A percentile compares a stretch with the other conserved stretches of the same genome.
Evolutionary conservation across 1,284 basidiomycete species (phyloP).

Genomic region (Takashimella tepidaria): DNA sequence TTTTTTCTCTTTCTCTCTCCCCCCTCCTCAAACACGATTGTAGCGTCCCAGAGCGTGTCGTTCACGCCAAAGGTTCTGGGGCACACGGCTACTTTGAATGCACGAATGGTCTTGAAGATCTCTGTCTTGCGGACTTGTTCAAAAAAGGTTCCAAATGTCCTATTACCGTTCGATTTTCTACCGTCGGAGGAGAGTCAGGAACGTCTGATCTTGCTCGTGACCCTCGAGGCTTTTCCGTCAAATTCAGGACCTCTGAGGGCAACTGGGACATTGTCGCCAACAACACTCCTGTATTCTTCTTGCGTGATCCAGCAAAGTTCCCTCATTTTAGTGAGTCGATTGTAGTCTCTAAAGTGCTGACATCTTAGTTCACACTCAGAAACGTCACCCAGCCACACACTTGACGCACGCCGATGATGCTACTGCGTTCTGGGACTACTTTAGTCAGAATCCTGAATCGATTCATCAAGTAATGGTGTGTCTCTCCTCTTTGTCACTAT

Average conservation of each 20-base stretch:
- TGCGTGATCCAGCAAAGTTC: conserved; percentile 56
- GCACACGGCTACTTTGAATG: conserved; percentile 89
- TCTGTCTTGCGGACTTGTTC: conserved; percentile 70
- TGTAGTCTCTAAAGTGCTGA: neutral
- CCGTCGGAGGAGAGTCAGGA: conserved; percentile 66
- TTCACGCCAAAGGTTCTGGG: conserved; percentile 55
- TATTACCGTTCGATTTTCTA: conserved; percentile 48
- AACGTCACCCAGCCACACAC: conserved; percentile 58
- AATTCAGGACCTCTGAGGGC: conserved; percentile 82
- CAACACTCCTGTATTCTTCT: conserved; percentile 86
- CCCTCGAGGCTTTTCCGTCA: conserved; percentile 86
- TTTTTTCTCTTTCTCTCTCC: too few species aligned
- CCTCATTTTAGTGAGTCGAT: conserved; percentile 60
- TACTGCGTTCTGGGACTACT: conserved; percentile 67
- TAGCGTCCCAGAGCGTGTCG: conserved; percentile 83
- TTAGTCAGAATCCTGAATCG: conserved; percentile 84
- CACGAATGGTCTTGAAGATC: conserved; percentile 73
- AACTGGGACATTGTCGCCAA: conserved; percentile 90
- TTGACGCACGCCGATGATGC: conserved; percentile 41
- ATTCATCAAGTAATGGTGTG: conserved; percentile 74
- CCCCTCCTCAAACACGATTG: too few species aligned
- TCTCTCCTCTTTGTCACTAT: conserved; percentile 57
- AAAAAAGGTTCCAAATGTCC: conserved; percentile 64
- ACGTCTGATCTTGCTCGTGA: conserved; percentile 81
- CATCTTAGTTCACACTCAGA: conserved; percentile 70